Conservation (phyloP, 2,329 filamentous ascomycete species). For the Epicoccum nigrum region DNA sequence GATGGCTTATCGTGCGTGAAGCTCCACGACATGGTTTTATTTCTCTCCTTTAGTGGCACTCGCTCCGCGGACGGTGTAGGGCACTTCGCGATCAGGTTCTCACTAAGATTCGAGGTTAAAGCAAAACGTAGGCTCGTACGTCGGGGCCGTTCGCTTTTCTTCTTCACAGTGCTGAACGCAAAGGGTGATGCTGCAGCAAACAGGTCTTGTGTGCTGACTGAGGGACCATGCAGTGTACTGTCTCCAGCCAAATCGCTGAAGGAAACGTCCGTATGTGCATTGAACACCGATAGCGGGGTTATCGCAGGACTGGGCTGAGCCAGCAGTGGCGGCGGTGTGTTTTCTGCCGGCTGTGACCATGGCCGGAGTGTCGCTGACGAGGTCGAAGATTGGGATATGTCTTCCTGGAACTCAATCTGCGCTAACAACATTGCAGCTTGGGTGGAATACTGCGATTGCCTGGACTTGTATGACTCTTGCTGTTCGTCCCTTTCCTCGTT, state of each 20-base stretch:
- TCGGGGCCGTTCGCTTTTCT: slow-evolving; percentile 29
- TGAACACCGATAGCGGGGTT: slow-evolving; percentile 41
- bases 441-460: slow-evolving; percentile 41
- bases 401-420: slow-evolving; percentile 43
- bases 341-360: slow-evolving; percentile 24
- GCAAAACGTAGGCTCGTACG: slow-evolving; percentile 33
- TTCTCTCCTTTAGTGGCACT: slow-evolving; percentile 38
- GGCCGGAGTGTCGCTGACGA: slow-evolving; percentile 21
- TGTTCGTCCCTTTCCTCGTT: not conserved
- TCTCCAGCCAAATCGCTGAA: not conserved
- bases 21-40: slow-evolving; percentile 22
- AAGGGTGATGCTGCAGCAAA: slow-evolving; percentile 51
- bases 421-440: slow-evolving; percentile 46
- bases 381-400: slow-evolving; percentile 23
- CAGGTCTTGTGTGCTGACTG: slow-evolving; percentile 53
- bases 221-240: slow-evolving; percentile 19
- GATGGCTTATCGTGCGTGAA: slow-evolving; percentile 31
- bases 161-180: slow-evolving; percentile 51
- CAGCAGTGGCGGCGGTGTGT: slow-evolving; percentile 23
- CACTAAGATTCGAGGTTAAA: slow-evolving; percentile 22
- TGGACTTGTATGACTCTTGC: slow-evolving; percentile 14
- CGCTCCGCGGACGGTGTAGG: slow-evolving; percentile 30
- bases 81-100: slow-evolving; percentile 24
- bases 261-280: slow-evolving; percentile 17
- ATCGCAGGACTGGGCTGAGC: slow-evolving; percentile 29